phyloP scores from a whole-genome alignment of 768 basidiomycete genomes.

The Tricholoma bakamatsutake region DNA sequence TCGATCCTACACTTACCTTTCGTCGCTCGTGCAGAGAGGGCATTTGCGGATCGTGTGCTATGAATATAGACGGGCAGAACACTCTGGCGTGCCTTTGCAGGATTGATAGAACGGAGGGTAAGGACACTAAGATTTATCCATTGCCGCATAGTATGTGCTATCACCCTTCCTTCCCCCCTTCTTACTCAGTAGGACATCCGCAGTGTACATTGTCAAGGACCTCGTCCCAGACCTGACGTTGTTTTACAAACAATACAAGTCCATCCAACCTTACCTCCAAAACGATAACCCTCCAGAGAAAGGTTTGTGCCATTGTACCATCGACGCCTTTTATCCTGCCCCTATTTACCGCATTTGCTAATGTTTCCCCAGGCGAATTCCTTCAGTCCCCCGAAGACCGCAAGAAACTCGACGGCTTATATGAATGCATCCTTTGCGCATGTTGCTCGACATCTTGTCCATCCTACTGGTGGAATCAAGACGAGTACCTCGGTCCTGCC shows the following conservation, averaged over 20 bases:
- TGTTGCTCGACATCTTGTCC: constrained; percentile 99
- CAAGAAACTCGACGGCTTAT: constrained; percentile 93
- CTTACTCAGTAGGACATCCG: background rate
- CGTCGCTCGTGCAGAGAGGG: constrained; percentile 90
- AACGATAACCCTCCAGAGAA: constrained; percentile 85
- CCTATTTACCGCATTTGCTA: background rate
- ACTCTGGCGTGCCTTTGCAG: constrained; percentile 96
- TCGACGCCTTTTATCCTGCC: background rate
- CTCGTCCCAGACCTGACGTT: constrained; percentile 87
- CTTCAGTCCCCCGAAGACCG: constrained; percentile 89
- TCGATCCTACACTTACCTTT: constrained; percentile 96
- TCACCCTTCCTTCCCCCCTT: background rate
- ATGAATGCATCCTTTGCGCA: constrained; percentile 95
- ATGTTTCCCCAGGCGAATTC: constrained; percentile 51
- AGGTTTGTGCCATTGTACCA: constrained; percentile 22
- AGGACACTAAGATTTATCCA: constrained; percentile 91
- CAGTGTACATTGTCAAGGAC: constrained; percentile 99
- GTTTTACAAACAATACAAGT: constrained; percentile 99
- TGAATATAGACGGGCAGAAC: constrained; percentile 99
- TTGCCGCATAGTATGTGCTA: constrained; percentile 84
- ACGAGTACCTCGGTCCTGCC: constrained; percentile 96
- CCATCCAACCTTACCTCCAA: constrained; percentile 94
- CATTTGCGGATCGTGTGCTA: constrained; percentile 97
- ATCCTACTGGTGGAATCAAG: constrained; percentile 99
- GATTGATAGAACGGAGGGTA: constrained; percentile 70